A percentile compares a stretch with the other conserved stretches of the same genome.
phyloP scores from a whole-genome alignment of 2,329 filamentous ascomycete species.

The Neophaeococcomyces mojaviensis region DNA sequence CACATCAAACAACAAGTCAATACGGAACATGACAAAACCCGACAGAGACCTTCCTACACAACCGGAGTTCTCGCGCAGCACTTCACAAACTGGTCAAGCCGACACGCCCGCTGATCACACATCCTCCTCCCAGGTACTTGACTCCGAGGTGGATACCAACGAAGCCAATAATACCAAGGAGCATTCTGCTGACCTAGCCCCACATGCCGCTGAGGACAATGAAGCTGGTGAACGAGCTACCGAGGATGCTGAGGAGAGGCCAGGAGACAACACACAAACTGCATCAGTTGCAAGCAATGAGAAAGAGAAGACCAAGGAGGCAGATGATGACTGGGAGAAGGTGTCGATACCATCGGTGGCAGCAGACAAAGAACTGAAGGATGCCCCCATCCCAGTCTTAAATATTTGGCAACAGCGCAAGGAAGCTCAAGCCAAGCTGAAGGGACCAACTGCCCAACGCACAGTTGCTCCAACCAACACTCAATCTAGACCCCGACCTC shows the following conservation, averaged over 20 bases:
- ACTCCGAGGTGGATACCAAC: too few relatives aligned
- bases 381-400: conserved; percentile 73
- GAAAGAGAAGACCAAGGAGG: conserved; percentile 45
- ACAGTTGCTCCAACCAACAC: conserved; percentile 21
- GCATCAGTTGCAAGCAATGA: conserved; percentile 33
- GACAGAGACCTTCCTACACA: background rate
- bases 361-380: conserved; percentile 59
- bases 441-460: conserved; percentile 27
- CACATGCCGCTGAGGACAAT: too few relatives aligned
- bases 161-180: too few relatives aligned
- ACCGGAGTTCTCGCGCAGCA: background rate
- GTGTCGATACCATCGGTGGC: conserved; percentile 41
- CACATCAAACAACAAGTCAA: conserved; percentile 15
- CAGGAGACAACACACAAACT: conserved; percentile 3
- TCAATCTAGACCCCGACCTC: conserved; percentile 18
- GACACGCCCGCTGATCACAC: too few relatives aligned
- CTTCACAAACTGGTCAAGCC: background rate
- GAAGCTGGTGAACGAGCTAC: too few relatives aligned
- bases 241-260: background rate
- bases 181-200: too few relatives aligned
- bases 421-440: conserved; percentile 52
- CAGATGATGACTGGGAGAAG: conserved; percentile 52
- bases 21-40: background rate
- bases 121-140: too few relatives aligned
- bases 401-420: conserved; percentile 83